Percentiles rank a stretch among this genome's conserved stretches.
Evolutionary conservation across 2,329 filamentous ascomycete genomes (phyloP).

Genomic region (Ceratocystis alfenasii): DNA sequence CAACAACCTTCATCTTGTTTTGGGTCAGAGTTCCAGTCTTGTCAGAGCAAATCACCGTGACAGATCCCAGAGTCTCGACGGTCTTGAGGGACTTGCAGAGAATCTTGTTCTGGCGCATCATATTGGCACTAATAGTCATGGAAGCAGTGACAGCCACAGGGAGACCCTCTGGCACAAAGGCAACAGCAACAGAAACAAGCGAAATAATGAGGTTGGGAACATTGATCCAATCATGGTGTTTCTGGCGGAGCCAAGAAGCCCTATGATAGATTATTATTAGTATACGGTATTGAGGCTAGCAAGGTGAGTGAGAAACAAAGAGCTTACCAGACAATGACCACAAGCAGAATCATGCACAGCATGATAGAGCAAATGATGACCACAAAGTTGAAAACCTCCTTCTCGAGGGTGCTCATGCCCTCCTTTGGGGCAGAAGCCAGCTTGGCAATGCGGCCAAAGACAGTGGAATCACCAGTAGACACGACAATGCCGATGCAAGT

Average conservation of each 20-base stretch:
- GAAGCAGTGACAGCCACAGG: conserved; percentile 98
- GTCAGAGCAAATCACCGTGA: conserved; percentile 98
- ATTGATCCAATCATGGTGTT: conserved; percentile 98
- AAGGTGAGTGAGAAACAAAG: conserved; percentile 54
- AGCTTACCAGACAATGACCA: conserved; percentile 95
- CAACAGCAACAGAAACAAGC: conserved; percentile 81
- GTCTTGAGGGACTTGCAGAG: conserved; percentile 93
- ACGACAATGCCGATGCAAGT: conserved; percentile 86
- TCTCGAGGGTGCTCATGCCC: conserved; percentile 90
- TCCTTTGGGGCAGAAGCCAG: conserved; percentile 97
- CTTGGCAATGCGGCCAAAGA: conserved; percentile 97
- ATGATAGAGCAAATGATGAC: conserved; percentile 61
- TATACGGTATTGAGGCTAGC: conserved; percentile 29
- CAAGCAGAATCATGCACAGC: conserved; percentile 92
- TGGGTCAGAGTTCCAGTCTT: conserved; percentile 97
- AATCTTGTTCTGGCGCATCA: conserved; percentile 98
- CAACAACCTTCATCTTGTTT: conserved; percentile 98
- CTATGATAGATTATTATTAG: conserved; percentile 52
- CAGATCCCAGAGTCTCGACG: conserved; percentile 94
- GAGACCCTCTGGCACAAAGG: conserved; percentile 92
- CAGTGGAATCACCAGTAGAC: conserved; percentile 76
- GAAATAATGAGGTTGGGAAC: conserved; percentile 64
- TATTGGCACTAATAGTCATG: conserved; percentile 85
- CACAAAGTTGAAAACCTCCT: conserved; percentile 97
- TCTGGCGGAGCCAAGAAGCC: conserved; percentile 79